Percentiles rank a stretch among this genome's conserved stretches.
phyloP scores from a whole-genome alignment of 257 asterid species.

The Nemophila menziesii region DNA sequence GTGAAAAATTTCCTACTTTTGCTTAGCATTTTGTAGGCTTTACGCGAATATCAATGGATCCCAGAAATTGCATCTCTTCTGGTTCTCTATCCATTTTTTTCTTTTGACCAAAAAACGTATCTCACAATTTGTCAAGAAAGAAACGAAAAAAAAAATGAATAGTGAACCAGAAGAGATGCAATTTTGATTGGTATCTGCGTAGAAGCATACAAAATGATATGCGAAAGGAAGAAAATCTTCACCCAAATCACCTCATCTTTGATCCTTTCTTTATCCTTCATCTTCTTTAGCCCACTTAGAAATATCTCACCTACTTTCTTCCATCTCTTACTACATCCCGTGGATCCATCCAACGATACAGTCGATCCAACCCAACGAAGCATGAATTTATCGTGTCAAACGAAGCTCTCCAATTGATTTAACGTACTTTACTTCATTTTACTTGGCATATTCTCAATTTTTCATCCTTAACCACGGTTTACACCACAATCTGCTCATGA shows the following conservation, averaged over 20 bases:
- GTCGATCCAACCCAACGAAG: constrained; percentile 10
- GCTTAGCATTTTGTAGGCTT: constrained; percentile 40
- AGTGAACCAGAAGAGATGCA: constrained; percentile 59
- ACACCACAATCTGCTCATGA: constrained; percentile 46
- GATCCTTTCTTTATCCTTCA: constrained; percentile 49
- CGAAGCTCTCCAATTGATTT: constrained; percentile 17
- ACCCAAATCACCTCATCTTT: constrained; percentile 40
- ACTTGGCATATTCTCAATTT: constrained; percentile 42
- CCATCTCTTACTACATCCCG: constrained; percentile 18
- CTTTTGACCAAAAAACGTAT: too few relatives aligned
- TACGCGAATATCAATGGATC: constrained; percentile 37
- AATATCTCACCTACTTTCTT: constrained; percentile 21
- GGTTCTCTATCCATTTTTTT: constrained; percentile 51
- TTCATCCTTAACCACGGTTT: constrained; percentile 50
- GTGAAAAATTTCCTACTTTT: constrained; percentile 33
- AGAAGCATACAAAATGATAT: constrained; percentile 43
- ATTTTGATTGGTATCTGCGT: constrained; percentile 33
- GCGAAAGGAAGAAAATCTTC: constrained; percentile 33
- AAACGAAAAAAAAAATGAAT: constrained; percentile 29
- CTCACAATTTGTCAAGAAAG: too few relatives aligned
- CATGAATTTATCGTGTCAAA: constrained; percentile 25
- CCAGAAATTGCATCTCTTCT: constrained; percentile 51
- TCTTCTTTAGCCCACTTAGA: constrained; percentile 40
- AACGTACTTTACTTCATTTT: constrained; percentile 22
- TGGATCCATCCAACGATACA: constrained; percentile 5